A percentile compares a stretch with the other conserved stretches of the same genome.
Conservation (phyloP, 305 asterid species). For the Fraxinus velutina region DNA sequence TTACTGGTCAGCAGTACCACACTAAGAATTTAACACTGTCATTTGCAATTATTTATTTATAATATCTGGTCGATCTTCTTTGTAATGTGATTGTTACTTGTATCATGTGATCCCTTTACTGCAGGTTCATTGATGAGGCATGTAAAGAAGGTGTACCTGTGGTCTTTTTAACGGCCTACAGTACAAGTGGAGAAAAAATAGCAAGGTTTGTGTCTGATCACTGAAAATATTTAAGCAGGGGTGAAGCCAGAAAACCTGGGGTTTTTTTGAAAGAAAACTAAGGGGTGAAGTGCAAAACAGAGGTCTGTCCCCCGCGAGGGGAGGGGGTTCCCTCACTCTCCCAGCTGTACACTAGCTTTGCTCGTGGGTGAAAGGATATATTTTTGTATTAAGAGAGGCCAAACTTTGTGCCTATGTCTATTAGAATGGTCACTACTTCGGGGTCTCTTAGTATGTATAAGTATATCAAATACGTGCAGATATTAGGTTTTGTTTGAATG, state of each 20-base stretch:
- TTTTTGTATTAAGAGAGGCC: neutral
- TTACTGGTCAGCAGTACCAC: neutral
- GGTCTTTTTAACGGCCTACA: conserved; percentile 57
- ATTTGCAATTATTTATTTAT: neutral
- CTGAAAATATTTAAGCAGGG: neutral
- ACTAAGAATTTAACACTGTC: neutral
- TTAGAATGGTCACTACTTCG: neutral
- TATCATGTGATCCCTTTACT: conserved; percentile 11
- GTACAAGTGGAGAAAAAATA: conserved; percentile 61
- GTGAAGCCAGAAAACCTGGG: neutral
- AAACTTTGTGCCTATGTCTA: neutral
- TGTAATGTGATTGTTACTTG: neutral
- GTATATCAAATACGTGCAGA: neutral
- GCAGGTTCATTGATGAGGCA: conserved; percentile 76
- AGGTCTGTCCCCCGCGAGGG: neutral
- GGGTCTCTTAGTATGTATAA: neutral
- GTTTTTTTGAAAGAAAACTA: neutral
- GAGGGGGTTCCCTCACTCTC: neutral
- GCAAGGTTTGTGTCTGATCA: conserved; percentile 54
- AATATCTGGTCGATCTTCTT: neutral
- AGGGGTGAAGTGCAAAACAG: neutral
- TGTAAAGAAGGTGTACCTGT: conserved; percentile 56
- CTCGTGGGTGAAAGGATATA: neutral
- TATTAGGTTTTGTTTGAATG: neutral
- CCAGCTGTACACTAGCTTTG: neutral